These are phyloP conservation scores for Ustilago nuda DNA, from an alignment of 1,284 basidiomycete species.

Conservation along the genomic window DNA sequence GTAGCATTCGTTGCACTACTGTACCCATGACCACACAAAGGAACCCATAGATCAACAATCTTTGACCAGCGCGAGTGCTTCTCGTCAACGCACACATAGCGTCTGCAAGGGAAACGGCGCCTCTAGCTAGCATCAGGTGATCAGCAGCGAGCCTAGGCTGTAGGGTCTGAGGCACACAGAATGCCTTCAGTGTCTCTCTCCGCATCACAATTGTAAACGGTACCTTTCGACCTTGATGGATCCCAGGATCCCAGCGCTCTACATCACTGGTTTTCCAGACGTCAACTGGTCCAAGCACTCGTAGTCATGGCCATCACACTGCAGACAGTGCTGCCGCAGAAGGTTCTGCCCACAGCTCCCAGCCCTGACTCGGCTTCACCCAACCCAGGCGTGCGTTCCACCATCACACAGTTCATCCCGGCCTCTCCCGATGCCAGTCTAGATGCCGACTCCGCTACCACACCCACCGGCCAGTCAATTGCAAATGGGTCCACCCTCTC, in stretches of 20 bases:
- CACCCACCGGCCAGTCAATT: neutral
- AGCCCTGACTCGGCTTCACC: slow-evolving; percentile 38
- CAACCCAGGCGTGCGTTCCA: slow-evolving; percentile 38
- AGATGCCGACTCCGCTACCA: neutral
- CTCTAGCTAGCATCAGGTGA: neutral
- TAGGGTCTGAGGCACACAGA: neutral
- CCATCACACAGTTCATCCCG: slow-evolving; percentile 48
- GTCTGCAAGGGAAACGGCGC: neutral
- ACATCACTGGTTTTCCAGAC: neutral
- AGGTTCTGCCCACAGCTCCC: slow-evolving; percentile 41
- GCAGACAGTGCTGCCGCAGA: slow-evolving; percentile 37
- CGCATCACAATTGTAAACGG: neutral
- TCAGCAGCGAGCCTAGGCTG: neutral
- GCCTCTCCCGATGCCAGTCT: slow-evolving; percentile 35
- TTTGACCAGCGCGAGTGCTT: neutral
- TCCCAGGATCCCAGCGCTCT: neutral
- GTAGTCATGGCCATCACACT: slow-evolving; percentile 38
- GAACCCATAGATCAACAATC: neutral
- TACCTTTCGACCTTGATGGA: neutral
- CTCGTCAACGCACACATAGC: neutral
- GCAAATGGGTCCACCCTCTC: neutral
- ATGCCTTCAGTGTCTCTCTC: neutral
- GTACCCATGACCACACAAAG: neutral
- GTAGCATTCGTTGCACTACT: neutral
- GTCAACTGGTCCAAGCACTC: neutral